Base-by-base conservation (phyloP, 1,139 yeast species). In the Candida tunisiensis region DNA sequence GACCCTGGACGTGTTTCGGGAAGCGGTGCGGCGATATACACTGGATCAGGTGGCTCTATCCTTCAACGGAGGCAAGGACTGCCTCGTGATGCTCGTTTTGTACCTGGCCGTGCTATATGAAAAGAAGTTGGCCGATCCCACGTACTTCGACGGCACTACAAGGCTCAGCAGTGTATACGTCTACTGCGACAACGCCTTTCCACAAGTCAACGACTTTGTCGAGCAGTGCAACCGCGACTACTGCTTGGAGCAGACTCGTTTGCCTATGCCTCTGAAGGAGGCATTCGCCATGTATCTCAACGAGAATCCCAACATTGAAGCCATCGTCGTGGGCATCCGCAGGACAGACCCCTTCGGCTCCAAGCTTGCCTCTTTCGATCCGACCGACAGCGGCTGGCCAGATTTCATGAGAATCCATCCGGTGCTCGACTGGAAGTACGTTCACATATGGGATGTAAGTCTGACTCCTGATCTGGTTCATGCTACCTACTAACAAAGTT, bases 61-160 rank as follows among this genome's bases (percentile, higher is more conserved):
- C 4, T 82, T 75, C 49, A 82, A 82, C 43, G 94, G 94, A 5
- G 94, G 94, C 2, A 82, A 82, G 42, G 94, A 82, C 50, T 82
- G 94, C 41, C 60, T 79, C 19, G 93, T 80, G 24, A 74, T 80
- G 79, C 60, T 82, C 25, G 55, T 78, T 9, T 46, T 82, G 2
- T 62, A 74, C 21, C 51, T 78, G 31, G 72, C 82, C 1, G 65
- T 71, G 5, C 55, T 75, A 4, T 63, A 67, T 40, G 49, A 51
- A 21, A 51, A 52, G 31, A 44, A 40, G 32, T 28, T 17, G 3
- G 21, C 13, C 14, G 24, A 25, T 18, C 21, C 23, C 2, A 17
- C 16, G 15, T 33, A 32, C 19, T 26, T 27, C 18, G 30, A 24
- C 12, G 15, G 27, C 32, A 15, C 53, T 6, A 56, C 55, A 5